Conservation (phyloP, 2,329 filamentous ascomycete species). For the Shiraia bambusicola region DNA sequence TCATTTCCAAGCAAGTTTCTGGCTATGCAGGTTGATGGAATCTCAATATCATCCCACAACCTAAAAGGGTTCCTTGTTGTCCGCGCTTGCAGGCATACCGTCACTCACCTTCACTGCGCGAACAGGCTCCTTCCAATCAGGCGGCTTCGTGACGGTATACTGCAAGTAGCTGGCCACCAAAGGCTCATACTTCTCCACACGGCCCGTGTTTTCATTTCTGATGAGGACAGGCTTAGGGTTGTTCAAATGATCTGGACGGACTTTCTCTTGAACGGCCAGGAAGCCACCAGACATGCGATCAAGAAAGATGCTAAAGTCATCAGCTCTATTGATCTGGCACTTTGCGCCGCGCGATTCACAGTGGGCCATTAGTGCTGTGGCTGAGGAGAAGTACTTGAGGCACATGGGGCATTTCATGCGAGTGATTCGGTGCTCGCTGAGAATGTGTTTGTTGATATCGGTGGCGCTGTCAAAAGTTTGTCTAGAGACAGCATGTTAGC, state of each 20-base stretch:
- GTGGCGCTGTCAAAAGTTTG: conserved; percentile 25
- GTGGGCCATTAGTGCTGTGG: conserved; percentile 44
- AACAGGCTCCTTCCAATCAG: conserved; percentile 33
- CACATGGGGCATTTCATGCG: conserved; percentile 45
- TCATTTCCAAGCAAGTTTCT: too few species aligned
- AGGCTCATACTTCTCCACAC: conserved; percentile 28
- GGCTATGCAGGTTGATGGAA: too few species aligned
- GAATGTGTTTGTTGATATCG: conserved; percentile 43
- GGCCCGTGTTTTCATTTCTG: conserved; percentile 21
- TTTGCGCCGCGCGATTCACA: conserved; percentile 39
- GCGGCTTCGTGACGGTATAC: conserved; percentile 34
- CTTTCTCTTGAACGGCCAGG: conserved; percentile 33
- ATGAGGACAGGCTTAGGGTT: conserved; percentile 24
- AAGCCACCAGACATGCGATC: conserved; percentile 49
- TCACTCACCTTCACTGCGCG: conserved; percentile 16
- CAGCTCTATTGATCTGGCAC: conserved; percentile 40
- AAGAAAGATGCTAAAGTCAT: conserved; percentile 39
- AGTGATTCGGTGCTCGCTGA: conserved; percentile 37
- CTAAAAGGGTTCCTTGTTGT: conserved; percentile 5
- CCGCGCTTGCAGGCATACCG: conserved; percentile 3
- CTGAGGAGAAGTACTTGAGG: conserved; percentile 44
- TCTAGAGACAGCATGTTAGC: conserved; percentile 14
- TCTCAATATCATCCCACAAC: not conserved
- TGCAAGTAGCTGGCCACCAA: conserved; percentile 32
- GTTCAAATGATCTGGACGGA: conserved; percentile 34